Conservation (phyloP, 345 rosid genomes). For the Eucalyptus marginata region DNA sequence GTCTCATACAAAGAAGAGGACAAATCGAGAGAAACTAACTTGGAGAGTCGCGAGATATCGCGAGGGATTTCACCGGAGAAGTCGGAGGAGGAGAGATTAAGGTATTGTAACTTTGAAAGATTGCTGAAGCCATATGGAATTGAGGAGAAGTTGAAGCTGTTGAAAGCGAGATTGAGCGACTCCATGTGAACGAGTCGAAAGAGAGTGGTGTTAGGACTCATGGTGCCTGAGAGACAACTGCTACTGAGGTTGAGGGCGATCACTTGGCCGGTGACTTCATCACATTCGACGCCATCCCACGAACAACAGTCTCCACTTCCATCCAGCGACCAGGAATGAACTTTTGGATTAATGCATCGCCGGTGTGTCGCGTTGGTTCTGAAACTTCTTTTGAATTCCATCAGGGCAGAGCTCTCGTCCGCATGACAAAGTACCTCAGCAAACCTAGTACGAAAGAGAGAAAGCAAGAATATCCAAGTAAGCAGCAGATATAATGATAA, state of each 20-base stretch:
- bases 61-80: background rate
- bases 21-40: background rate
- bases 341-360: background rate
- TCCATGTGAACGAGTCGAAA: background rate
- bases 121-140: background rate
- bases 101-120: background rate
- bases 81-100: background rate
- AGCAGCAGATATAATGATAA: too few relatives aligned
- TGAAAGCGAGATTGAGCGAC: background rate
- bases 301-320: background rate
- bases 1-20: background rate
- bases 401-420: too few relatives aligned
- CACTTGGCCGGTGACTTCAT: background rate
- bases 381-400: too few relatives aligned
- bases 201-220: background rate
- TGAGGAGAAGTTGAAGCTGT: background rate
- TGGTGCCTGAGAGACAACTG: background rate
- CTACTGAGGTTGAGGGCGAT: background rate
- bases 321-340: background rate
- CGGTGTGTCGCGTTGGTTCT: fast-evolving
- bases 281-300: background rate
- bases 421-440: too few relatives aligned
- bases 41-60: background rate
- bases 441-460: too few relatives aligned
- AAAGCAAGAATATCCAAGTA: too few relatives aligned